A percentile compares a stretch with the other conserved stretches of the same genome.
Conservation (phyloP, 495 filamentous ascomycete species). For the Entonaema liquescens region DNA sequence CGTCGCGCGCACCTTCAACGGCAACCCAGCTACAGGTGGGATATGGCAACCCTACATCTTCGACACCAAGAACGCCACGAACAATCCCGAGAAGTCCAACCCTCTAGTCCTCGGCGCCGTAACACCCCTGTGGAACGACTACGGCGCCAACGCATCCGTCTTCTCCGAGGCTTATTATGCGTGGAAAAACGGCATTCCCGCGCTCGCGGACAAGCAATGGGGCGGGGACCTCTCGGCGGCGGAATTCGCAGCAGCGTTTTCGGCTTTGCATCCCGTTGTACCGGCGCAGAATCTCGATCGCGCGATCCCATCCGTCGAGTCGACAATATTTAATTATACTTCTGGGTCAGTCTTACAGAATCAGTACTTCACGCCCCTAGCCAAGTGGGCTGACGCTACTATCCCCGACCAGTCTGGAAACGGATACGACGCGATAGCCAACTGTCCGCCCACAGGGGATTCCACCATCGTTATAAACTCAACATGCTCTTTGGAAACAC, state of each 20-base stretch:
- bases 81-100: conserved; percentile 55
- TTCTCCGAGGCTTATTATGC: conserved; percentile 60
- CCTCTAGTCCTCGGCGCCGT: conserved; percentile 55
- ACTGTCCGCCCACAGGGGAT: conserved; percentile 43
- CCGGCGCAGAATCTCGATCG: conserved; percentile 61
- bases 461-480: conserved; percentile 42
- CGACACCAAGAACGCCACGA: conserved; percentile 52
- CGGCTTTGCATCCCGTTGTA: conserved; percentile 47
- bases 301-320: conserved; percentile 47
- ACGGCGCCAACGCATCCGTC: conserved; percentile 57
- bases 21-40: conserved; percentile 50
- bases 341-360: conserved; percentile 21
- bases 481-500: conserved; percentile 52
- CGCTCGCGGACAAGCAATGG: conserved; percentile 65
- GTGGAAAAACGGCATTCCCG: conserved; percentile 57
- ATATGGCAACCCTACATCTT: conserved; percentile 58
- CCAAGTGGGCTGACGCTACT: not conserved
- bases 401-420: conserved; percentile 56
- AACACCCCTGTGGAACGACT: conserved; percentile 63
- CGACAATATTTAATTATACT: conserved; percentile 55
- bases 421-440: conserved; percentile 51
- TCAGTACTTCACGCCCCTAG: not conserved
- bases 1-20: conserved; percentile 56
- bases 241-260: conserved; percentile 53
- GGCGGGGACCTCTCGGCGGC: conserved; percentile 54